These are phyloP conservation scores for Capronia epimyces DNA, from an alignment of 2,329 filamentous ascomycete species.

Conservation along the genomic window DNA sequence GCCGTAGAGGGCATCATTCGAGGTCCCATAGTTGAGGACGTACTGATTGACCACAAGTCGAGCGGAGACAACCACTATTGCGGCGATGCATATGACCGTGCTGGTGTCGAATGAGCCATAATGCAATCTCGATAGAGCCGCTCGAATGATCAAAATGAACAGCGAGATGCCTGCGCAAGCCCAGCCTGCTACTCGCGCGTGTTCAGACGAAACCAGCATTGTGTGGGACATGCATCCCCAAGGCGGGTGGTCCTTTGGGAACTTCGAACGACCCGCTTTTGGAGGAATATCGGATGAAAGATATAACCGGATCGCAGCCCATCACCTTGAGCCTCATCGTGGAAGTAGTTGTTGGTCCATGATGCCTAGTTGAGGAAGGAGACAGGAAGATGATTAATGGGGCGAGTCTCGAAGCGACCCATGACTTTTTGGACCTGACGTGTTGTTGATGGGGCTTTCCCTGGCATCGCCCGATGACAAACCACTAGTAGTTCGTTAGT, in stretches of 20 bases:
- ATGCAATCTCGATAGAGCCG: slow-evolving; percentile 14
- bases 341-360: not conserved
- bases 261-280: not conserved
- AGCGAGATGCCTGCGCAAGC: slow-evolving; percentile 17
- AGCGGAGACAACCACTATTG: slow-evolving; percentile 11
- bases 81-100: slow-evolving; percentile 10
- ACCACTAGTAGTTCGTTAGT: too few species aligned
- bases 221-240: not conserved
- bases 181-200: slow-evolving; percentile 17
- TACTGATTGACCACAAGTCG: slow-evolving; percentile 21
- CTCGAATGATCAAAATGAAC: slow-evolving; percentile 17
- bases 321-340: not conserved
- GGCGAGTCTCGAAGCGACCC: not conserved
- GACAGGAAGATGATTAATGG: not conserved
- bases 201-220: slow-evolving; percentile 19
- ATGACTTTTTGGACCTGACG: too few species aligned
- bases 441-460: too few species aligned
- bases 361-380: not conserved
- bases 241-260: not conserved
- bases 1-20: slow-evolving; percentile 21
- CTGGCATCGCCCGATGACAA: too few species aligned
- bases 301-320: not conserved
- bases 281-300: not conserved
- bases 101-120: slow-evolving; percentile 19
- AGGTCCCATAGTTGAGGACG: slow-evolving; percentile 19